A percentile compares a stretch with the other conserved stretches of the same genome.
Evolutionary conservation across 2,329 filamentous ascomycete species (phyloP).

Genomic region (Talaromyces islandicus): DNA sequence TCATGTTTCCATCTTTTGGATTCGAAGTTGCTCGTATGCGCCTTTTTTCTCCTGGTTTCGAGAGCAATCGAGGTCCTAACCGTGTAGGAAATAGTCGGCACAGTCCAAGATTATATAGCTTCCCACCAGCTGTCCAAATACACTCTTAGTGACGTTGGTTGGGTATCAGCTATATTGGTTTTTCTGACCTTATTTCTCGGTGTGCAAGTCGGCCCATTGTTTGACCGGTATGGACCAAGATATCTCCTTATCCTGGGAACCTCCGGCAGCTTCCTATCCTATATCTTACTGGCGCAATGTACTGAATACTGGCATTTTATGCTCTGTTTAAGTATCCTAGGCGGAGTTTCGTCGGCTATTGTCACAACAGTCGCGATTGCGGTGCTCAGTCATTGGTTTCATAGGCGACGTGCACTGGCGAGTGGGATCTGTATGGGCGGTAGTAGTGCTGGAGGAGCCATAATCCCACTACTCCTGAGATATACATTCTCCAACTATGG

Average conservation of each 20-base stretch:
- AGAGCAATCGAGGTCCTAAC: not conserved
- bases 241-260: conserved; percentile 35
- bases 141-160: conserved; percentile 42
- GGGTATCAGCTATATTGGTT: conserved; percentile 44
- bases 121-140: conserved; percentile 40
- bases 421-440: conserved; percentile 37
- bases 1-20: conserved; percentile 38
- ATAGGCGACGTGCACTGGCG: conserved; percentile 30
- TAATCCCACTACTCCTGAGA: conserved; percentile 31
- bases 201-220: conserved; percentile 45
- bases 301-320: conserved; percentile 46
- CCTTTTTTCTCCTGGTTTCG: not conserved
- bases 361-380: conserved; percentile 33
- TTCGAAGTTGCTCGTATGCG: conserved; percentile 36
- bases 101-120: conserved; percentile 43
- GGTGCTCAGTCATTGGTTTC: conserved; percentile 37
- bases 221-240: conserved; percentile 44
- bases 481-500: conserved; percentile 25
- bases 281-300: conserved; percentile 45
- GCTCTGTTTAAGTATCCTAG: conserved; percentile 30
- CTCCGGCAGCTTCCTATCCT: conserved; percentile 31
- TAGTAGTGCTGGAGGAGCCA: conserved; percentile 31
- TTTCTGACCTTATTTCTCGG: conserved; percentile 42
- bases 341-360: conserved; percentile 29
- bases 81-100: conserved; percentile 30